Base-by-base conservation (phyloP, 306 rosid species). In the Vachellia collinsii region DNA sequence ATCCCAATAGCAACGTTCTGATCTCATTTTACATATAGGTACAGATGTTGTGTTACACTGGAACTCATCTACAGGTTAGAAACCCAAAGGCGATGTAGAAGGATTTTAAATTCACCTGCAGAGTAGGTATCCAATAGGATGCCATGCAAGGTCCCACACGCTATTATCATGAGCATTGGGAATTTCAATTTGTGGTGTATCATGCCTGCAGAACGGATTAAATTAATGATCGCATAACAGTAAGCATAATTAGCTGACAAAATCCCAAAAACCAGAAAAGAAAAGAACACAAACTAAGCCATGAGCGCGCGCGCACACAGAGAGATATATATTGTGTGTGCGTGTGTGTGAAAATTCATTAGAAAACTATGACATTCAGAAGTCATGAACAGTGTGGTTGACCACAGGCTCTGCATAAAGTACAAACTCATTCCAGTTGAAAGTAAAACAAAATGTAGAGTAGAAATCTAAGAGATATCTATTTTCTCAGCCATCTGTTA, bases 141-240 rank as follows among this genome's bases (percentile, higher is more conserved):
- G 99, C 99, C 99, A 95, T 29, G 97, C 98, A 83, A 95, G 98
- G 85, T 95, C 97, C 99, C 98, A 95, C 70, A 93, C 99, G 83
- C 89, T 92, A 81, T 91, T 92, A 78, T 95, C 99, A 79, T 95
- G 99, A 20, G 98, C 98, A 77, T 85, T 89, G 56, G 86, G 25
- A 86, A 95, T 90, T 89, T 95, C 99, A 82, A 93, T 85, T 87
- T 95, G 99, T 5, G 99, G 98, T 62, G 94, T 90, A 51, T 92
- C 99, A 77, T 93, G 99, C 88, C 99, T 95, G 97, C 54, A 68
- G 75, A 85, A 70, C 75, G 82, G 63, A 79, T 78, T 59, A 79
- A 72, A 43, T 72, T 50, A 53, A 78, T 39, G 64, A 74, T 79
- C 78, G 80, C 34, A 29, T 29, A 29, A 29, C 51, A 73, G 75